phyloP scores from a whole-genome alignment of 371 early-diverging fungal species.

The Zopfochytrium polystomum region DNA sequence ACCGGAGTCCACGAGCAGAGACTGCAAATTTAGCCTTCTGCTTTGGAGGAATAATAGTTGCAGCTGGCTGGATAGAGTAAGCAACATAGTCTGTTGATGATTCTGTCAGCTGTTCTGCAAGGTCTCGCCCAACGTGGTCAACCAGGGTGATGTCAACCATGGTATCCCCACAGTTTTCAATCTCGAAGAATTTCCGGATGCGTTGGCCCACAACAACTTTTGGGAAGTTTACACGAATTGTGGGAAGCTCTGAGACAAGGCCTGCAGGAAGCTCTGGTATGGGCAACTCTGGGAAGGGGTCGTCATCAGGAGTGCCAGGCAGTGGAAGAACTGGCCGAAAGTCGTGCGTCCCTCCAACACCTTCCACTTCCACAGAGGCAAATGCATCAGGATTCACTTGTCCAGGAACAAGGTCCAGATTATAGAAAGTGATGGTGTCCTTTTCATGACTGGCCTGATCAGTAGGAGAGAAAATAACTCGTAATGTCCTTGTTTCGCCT shows the following conservation, averaged over 20 bases:
- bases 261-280: not conserved
- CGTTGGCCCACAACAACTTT: constrained; percentile 34
- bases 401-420: constrained; percentile 32
- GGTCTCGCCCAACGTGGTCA: constrained; percentile 21
- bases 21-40: constrained; percentile 42
- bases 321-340: constrained; percentile 25
- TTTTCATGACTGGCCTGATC: constrained; percentile 7
- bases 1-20: constrained; percentile 29
- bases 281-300: not conserved
- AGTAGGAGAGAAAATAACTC: constrained; percentile 35
- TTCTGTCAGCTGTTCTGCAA: not conserved
- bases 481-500: constrained; percentile 26
- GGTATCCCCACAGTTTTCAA: constrained; percentile 50
- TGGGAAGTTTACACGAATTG: constrained; percentile 38
- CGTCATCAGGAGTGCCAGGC: constrained; percentile 13
- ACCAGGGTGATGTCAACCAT: constrained; percentile 38
- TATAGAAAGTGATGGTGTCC: constrained; percentile 31
- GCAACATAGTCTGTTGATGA: constrained; percentile 15
- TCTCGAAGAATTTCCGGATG: constrained; percentile 44
- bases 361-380: constrained; percentile 30
- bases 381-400: constrained; percentile 31
- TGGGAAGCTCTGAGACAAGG: constrained; percentile 13
- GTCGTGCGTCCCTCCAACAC: constrained; percentile 32
- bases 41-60: constrained; percentile 33
- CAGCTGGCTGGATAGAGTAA: constrained; percentile 22